Evolutionary conservation across 2,329 filamentous ascomycete species (phyloP), one percentile per base, ranked within the genome.

Genomic region (Graphiopsis chlorocephala): DNA sequence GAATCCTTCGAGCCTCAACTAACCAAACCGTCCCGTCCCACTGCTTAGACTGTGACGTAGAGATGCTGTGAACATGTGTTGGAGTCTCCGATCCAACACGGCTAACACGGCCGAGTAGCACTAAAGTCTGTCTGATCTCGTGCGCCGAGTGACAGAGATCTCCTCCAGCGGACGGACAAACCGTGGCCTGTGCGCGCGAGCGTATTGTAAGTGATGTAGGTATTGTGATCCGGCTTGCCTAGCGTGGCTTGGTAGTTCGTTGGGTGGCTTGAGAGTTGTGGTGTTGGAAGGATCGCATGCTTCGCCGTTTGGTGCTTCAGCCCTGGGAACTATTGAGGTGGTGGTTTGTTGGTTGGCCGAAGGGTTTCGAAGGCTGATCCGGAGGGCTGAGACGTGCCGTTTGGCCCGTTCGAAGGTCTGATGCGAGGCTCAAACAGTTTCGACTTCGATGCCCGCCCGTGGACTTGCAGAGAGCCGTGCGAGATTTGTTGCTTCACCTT

Each of bases 151-250:
- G 17, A 45, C 38, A 45, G 35, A 20, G 38, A 45, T 45, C n/a
- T 20, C n/a, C 38, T 3, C 17, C 17, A n/a, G n/a, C 38, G 38
- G n/a, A 45, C n/a, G 38, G 38, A 45, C 38, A n/a, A 45, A 45
- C 38, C 38, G 25, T 53, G 50, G 50, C 29, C 50, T 31, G 50
- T 53, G 50, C 50, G 50, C 38, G n/a, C 38, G 2, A 45, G 38
- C 38, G 38, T n/a, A n/a, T n/a, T n/a, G 38, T 53, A 53, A 53
- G 50, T 53, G 50, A 53, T 53, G 50, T 53, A 53, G 29, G 47
- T 31, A 10, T 53, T 20, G 17, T 29, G 50, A 53, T 31, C 26
- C 15, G 26, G 26, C 50, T 53, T 53, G 50, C 26, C 50, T 28
- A 28, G 50, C 50, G 50, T 53, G 50, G 50, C 50, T 31, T 31